Evolutionary conservation across 164 flowering plant species (phyloP).

Genomic region (Berberis vulgaris): DNA sequence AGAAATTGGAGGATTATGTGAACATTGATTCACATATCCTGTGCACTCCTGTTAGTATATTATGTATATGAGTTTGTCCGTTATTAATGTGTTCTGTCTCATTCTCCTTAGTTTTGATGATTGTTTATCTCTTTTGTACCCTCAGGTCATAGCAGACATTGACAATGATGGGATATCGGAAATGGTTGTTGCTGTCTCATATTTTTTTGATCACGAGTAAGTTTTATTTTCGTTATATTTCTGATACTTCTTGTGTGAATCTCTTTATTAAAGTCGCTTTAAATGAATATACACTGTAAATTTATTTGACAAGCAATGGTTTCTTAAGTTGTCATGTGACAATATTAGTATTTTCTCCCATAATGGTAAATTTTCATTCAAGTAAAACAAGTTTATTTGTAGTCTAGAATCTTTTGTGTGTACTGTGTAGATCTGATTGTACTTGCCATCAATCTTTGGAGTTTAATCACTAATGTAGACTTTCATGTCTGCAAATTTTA

Average conservation of each 20-base stretch:
- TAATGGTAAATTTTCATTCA: too few species aligned
- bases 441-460: too few species aligned
- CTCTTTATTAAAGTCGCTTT: too few species aligned
- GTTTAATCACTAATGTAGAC: too few species aligned
- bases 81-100: neutral
- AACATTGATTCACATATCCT: constrained; percentile 82
- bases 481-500: too few species aligned
- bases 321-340: too few species aligned
- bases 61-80: neutral
- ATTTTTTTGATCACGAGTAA: constrained; percentile 98
- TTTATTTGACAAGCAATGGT: neutral
- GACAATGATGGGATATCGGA: constrained; percentile 90
- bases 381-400: too few species aligned
- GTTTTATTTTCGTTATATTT: constrained; percentile 15
- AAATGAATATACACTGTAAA: neutral
- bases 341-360: too few species aligned
- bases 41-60: constrained; percentile 79
- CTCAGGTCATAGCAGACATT: constrained; percentile 92
- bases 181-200: constrained; percentile 94
- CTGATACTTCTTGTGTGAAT: neutral
- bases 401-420: too few species aligned
- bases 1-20: constrained; percentile 75
- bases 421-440: too few species aligned
- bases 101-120: neutral
- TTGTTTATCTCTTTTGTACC: neutral